These are phyloP conservation scores for Chamaenerion angustifolium DNA, from an alignment of 345 rosid genomes.

Conservation along the genomic window DNA sequence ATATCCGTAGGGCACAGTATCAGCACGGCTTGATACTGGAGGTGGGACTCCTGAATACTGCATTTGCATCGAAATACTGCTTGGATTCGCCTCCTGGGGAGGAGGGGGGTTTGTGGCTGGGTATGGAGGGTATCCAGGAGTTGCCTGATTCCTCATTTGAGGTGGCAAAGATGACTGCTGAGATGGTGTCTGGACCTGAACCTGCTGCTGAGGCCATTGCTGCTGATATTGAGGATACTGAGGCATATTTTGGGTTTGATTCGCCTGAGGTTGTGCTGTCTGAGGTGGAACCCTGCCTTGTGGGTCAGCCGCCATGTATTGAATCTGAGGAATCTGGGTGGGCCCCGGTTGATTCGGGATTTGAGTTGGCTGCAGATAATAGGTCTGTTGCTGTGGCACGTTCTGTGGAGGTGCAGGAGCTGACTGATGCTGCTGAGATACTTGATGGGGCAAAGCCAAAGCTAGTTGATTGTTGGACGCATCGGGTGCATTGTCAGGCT, in stretches of 20 bases:
- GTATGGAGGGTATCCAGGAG: constrained; percentile 51
- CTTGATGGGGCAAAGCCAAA: constrained; percentile 82
- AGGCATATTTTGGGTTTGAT: constrained; percentile 26
- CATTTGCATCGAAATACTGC: constrained; percentile 60
- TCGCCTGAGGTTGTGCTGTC: constrained; percentile 40
- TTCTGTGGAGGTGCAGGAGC: constrained; percentile 33
- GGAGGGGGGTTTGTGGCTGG: constrained; percentile 18
- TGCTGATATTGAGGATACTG: constrained; percentile 68
- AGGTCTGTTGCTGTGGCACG: constrained; percentile 53
- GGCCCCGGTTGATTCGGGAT: constrained; percentile 33
- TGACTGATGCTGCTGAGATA: constrained; percentile 41
- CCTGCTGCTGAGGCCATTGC: constrained; percentile 39
- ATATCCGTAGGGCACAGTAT: constrained; percentile 55
- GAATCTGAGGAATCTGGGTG: constrained; percentile 37
- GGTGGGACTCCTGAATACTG: constrained; percentile 65
- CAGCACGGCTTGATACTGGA: constrained; percentile 41
- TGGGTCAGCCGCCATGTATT: constrained; percentile 41
- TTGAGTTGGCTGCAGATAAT: constrained; percentile 48
- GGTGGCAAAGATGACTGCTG: constrained; percentile 44
- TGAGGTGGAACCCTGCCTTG: constrained; percentile 55
- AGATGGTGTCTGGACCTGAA: constrained; percentile 29
- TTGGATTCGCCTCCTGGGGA: constrained; percentile 44
- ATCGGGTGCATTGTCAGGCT: constrained; percentile 46
- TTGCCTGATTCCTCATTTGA: constrained; percentile 54
- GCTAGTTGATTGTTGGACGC: constrained; percentile 71